A percentile compares a stretch with the other conserved stretches of the same genome.
phyloP scores from a whole-genome alignment of 306 rosid genomes.

The Trifolium subterraneum region DNA sequence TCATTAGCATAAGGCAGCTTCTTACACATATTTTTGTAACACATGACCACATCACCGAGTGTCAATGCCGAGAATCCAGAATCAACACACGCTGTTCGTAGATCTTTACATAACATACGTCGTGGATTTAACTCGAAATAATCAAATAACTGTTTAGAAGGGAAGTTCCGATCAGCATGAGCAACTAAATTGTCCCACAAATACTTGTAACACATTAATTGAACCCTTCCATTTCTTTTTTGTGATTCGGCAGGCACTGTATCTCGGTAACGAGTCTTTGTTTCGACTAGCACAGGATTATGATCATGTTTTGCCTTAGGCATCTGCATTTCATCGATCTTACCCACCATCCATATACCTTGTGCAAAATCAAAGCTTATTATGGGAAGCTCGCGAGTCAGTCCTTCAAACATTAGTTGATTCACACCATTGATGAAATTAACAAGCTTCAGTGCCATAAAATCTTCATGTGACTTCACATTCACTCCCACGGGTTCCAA shows the following conservation, averaged over 20 bases:
- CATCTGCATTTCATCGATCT: slow-evolving; percentile 73
- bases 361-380: slow-evolving; percentile 56
- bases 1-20: slow-evolving; percentile 54
- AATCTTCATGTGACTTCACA: slow-evolving; percentile 58
- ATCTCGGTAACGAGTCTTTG: slow-evolving; percentile 64
- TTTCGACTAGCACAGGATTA: slow-evolving; percentile 64
- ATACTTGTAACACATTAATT: slow-evolving; percentile 81
- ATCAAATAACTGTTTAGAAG: slow-evolving; percentile 53
- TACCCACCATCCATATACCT: slow-evolving; percentile 82
- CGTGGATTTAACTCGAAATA: slow-evolving; percentile 59
- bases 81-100: slow-evolving; percentile 37
- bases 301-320: slow-evolving; percentile 36
- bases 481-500: slow-evolving; percentile 48
- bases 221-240: slow-evolving; percentile 79
- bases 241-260: slow-evolving; percentile 76
- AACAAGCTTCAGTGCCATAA: slow-evolving; percentile 72
- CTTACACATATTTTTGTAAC: slow-evolving; percentile 53
- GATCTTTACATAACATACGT: slow-evolving; percentile 51
- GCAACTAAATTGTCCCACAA: slow-evolving; percentile 70
- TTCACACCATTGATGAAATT: slow-evolving; percentile 68
- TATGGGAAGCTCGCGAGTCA: slow-evolving; percentile 83
- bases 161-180: slow-evolving; percentile 45
- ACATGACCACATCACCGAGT: slow-evolving; percentile 60
- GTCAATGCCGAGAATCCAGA: slow-evolving; percentile 60
- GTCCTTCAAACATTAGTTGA: slow-evolving; percentile 67